phyloP scores from a whole-genome alignment of 257 asterid genomes.

The Penstemon barbatus region DNA sequence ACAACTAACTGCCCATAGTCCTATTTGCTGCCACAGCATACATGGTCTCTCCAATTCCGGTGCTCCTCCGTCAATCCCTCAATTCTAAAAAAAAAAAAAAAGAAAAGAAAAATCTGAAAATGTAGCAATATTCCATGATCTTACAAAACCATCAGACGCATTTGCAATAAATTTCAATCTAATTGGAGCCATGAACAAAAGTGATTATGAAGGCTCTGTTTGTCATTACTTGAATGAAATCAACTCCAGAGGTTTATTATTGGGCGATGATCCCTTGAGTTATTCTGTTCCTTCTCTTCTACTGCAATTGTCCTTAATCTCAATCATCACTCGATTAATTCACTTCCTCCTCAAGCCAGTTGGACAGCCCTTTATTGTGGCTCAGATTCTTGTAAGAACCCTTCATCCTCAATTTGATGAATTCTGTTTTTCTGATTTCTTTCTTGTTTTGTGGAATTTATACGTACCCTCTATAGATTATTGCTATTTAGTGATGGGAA shows the following conservation, averaged over 20 bases:
- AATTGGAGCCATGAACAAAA: slow-evolving; percentile 30
- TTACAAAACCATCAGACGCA: neutral
- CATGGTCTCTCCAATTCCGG: slow-evolving; percentile 26
- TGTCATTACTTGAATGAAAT: slow-evolving; percentile 45
- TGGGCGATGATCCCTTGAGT: slow-evolving; percentile 42
- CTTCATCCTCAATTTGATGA: neutral
- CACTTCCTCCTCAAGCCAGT: slow-evolving; percentile 56
- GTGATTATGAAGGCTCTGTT: slow-evolving; percentile 22
- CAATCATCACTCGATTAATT: slow-evolving; percentile 46
- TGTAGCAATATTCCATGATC: slow-evolving; percentile 9
- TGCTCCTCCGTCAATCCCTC: slow-evolving; percentile 29
- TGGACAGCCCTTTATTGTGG: slow-evolving; percentile 63
- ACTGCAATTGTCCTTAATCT: slow-evolving; percentile 57
- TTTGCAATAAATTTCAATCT: neutral
- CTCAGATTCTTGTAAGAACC: slow-evolving; percentile 65
- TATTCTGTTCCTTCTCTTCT: slow-evolving; percentile 51
- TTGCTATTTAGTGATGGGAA: neutral
- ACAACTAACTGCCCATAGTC: slow-evolving; percentile 2
- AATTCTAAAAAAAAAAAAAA: neutral
- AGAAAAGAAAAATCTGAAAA: slow-evolving; percentile 14
- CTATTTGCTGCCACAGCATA: slow-evolving; percentile 31
- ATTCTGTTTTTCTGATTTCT: neutral
- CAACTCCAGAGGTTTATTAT: slow-evolving; percentile 47
- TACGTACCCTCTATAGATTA: slow-evolving; percentile 11
- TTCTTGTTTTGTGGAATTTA: neutral